phyloP scores from a whole-genome alignment of 192 early-diverging fungal genomes.

The Backusella sp. region DNA sequence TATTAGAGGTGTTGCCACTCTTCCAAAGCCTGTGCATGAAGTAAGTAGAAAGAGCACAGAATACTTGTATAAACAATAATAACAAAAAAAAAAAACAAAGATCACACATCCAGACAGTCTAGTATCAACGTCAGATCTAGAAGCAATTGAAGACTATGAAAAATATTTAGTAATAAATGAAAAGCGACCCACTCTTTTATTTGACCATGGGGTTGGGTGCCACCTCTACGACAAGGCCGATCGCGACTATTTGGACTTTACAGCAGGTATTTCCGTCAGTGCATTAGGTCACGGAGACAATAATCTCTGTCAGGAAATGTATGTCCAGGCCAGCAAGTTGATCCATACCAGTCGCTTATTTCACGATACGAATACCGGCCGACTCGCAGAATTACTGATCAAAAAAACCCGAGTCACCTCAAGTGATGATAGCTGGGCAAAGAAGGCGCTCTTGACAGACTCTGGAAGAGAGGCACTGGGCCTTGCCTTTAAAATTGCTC shows the following conservation, averaged over 20 bases:
- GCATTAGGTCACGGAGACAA: conserved; percentile 86
- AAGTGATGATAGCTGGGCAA: not conserved
- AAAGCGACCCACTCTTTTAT: conserved; percentile 56
- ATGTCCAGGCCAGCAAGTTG: conserved; percentile 78
- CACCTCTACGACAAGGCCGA: conserved; percentile 73
- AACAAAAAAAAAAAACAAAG: not conserved
- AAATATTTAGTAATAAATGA: not conserved
- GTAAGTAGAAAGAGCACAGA: not conserved
- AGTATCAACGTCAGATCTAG: not conserved
- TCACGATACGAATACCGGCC: conserved; percentile 79
- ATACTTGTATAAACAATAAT: not conserved
- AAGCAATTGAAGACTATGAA: not conserved
- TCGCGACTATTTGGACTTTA: conserved; percentile 84
- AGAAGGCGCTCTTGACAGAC: conserved; percentile 22
- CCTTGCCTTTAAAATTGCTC: not conserved
- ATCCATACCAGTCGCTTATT: conserved; percentile 90
- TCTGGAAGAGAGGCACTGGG: not conserved
- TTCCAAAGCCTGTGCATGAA: not conserved
- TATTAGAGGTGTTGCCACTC: not conserved
- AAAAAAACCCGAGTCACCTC: not conserved
- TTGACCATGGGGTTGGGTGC: conserved; percentile 80
- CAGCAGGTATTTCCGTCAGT: conserved; percentile 90
- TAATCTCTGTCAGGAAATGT: conserved; percentile 62
- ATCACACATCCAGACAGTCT: not conserved
- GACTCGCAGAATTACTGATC: conserved; percentile 52